Conservation (phyloP, 2,329 filamentous ascomycete species). For the Amphichorda felina region DNA sequence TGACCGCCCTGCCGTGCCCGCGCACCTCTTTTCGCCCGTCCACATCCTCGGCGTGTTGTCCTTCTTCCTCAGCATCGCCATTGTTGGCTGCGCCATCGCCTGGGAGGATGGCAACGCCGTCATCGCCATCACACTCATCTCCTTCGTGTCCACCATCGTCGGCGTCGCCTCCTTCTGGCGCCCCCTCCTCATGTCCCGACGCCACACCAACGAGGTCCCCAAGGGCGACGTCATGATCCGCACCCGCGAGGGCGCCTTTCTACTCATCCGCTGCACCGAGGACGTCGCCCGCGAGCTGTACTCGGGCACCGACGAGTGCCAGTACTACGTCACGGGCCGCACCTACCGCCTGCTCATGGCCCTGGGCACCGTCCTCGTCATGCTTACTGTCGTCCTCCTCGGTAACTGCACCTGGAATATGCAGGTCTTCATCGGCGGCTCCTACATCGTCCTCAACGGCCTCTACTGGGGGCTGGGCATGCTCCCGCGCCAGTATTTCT, state of each 20-base stretch:
- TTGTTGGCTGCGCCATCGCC: constrained; percentile 28
- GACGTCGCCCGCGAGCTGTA: constrained; percentile 52
- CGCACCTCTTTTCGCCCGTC: constrained; percentile 35
- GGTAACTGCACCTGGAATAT: constrained; percentile 51
- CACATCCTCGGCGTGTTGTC: constrained; percentile 41
- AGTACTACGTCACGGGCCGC: constrained; percentile 35
- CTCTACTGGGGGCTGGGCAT: constrained; percentile 46
- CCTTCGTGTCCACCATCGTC: constrained; percentile 38
- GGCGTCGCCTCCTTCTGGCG: constrained; percentile 47
- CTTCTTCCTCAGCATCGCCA: constrained; percentile 32
- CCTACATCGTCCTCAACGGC: constrained; percentile 48
- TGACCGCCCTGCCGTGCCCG: constrained; percentile 33
- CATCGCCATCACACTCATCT: constrained; percentile 36
- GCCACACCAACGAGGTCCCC: constrained; percentile 34
- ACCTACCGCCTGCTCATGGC: constrained; percentile 42
- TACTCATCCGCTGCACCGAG: constrained; percentile 45
- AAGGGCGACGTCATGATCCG: constrained; percentile 48
- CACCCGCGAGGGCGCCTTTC: constrained; percentile 46
- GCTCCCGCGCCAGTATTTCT: constrained; percentile 35
- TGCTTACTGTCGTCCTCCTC: constrained; percentile 48
- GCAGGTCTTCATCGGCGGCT: constrained; percentile 44
- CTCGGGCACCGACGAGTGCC: constrained; percentile 46
- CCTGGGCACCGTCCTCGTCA: constrained; percentile 45
- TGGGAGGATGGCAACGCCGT: constrained; percentile 23
- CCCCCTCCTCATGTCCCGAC: constrained; percentile 39